A percentile compares a stretch with the other conserved stretches of the same genome.
Conservation (phyloP, 2,329 filamentous ascomycete genomes). For the Parasarocladium wereldwijsianum region DNA sequence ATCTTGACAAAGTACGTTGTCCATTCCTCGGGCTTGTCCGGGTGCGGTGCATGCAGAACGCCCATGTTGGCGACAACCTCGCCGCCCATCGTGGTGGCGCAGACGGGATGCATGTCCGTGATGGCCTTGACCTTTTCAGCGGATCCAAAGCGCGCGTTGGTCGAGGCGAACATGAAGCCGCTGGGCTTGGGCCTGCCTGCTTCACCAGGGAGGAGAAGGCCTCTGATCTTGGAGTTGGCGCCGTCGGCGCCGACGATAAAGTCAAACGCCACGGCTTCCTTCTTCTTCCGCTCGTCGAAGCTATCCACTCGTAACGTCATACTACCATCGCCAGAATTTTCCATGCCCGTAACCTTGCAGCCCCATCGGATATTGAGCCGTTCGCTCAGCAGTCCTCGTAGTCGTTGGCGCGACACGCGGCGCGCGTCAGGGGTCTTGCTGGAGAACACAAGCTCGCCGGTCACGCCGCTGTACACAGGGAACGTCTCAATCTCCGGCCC, state of each 20-base stretch:
- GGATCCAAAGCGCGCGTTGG: constrained; percentile 12
- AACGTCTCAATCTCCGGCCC: constrained; percentile 15
- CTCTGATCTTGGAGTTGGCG: constrained; percentile 12
- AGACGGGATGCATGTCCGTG: constrained; percentile 15
- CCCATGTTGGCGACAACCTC: constrained; percentile 14
- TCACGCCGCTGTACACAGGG: constrained; percentile 18
- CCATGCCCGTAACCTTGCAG: background rate
- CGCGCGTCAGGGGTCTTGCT: constrained; percentile 17
- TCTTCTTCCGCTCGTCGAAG: constrained; percentile 2
- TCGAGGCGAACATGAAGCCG: constrained; percentile 15
- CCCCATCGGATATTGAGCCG: constrained; percentile 18
- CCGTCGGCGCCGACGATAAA: constrained; percentile 21
- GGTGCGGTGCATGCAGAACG: constrained; percentile 13
- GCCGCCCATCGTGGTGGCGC: constrained; percentile 15
- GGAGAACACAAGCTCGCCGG: constrained; percentile 19
- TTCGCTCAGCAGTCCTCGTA: constrained; percentile 17
- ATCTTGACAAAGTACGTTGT: constrained; percentile 21
- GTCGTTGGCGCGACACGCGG: constrained; percentile 18
- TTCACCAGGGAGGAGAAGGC: constrained; percentile 14
- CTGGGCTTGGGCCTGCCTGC: constrained; percentile 12
- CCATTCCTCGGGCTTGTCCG: constrained; percentile 14
- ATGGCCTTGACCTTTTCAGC: constrained; percentile 13
- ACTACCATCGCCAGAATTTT: constrained; percentile 4
- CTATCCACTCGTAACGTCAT: too few species aligned
- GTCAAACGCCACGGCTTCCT: constrained; percentile 8